These are phyloP conservation scores for Calonectria crousiana DNA, from an alignment of 2,329 filamentous ascomycete species.

Conservation along the genomic window DNA sequence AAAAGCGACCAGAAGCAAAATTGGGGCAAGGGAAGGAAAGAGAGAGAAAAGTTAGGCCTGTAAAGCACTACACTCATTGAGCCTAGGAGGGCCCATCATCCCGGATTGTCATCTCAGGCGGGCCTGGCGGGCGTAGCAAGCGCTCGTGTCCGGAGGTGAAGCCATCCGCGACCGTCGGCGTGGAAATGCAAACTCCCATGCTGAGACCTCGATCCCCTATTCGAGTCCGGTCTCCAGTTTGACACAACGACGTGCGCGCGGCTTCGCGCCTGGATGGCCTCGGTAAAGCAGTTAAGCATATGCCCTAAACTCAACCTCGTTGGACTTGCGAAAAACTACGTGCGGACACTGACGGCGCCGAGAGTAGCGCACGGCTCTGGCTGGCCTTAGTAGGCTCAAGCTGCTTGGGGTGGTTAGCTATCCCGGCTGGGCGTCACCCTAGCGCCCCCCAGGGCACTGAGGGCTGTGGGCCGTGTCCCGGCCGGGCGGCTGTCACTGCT, in stretches of 20 bases:
- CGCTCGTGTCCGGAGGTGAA: conserved; percentile 24
- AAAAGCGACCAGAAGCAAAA: background rate
- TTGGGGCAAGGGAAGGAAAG: background rate
- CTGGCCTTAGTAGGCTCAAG: conserved; percentile 19
- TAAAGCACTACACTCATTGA: background rate
- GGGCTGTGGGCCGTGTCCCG: conserved; percentile 36
- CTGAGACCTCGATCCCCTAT: background rate
- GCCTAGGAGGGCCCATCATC: conserved; percentile 8
- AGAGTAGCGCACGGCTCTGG: conserved; percentile 24
- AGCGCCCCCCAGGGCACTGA: conserved; percentile 12
- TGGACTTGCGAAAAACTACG: conserved; percentile 18
- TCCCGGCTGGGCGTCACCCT: conserved; percentile 25
- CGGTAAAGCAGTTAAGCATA: background rate
- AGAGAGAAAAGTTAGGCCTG: background rate
- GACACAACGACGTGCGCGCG: conserved; percentile 11
- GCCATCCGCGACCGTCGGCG: conserved; percentile 10
- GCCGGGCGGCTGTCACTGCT: conserved; percentile 40
- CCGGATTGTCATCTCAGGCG: conserved; percentile 16
- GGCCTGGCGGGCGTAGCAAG: conserved; percentile 8
- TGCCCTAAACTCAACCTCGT: conserved; percentile 6
- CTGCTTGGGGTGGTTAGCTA: conserved; percentile 17
- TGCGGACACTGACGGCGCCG: conserved; percentile 15
- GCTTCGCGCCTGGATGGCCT: conserved; percentile 4
- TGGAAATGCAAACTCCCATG: conserved; percentile 7
- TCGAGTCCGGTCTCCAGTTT: background rate